Evolutionary conservation across 1,284 basidiomycete species (phyloP).

Genomic region (Fistulina hepatica): DNA sequence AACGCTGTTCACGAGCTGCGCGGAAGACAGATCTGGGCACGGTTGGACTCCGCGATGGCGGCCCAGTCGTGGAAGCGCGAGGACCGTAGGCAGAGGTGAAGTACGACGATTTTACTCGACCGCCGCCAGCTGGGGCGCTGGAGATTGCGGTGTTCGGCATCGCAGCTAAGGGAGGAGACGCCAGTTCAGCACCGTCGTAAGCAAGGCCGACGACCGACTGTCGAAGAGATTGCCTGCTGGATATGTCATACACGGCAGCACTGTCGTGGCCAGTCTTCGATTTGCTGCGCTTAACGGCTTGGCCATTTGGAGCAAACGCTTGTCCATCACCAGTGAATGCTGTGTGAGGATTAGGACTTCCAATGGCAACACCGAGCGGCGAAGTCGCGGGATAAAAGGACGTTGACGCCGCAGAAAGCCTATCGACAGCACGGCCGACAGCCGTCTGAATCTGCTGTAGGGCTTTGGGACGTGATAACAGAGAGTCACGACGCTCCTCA

Average conservation of each 20-base stretch:
- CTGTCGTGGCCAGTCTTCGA: constrained; percentile 26
- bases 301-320: constrained; percentile 14
- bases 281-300: constrained; percentile 25
- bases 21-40: constrained; percentile 21
- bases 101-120: constrained; percentile 57
- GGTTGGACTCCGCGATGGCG: constrained; percentile 23
- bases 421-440: constrained; percentile 28
- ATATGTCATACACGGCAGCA: too few species aligned
- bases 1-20: constrained; percentile 28
- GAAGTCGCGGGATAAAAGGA: constrained; percentile 44
- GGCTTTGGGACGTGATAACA: constrained; percentile 17
- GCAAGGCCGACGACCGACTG: constrained; percentile 29
- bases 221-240: constrained; percentile 20
- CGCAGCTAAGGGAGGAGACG: constrained; percentile 30
- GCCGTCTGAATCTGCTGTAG: constrained; percentile 28
- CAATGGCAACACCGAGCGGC: constrained; percentile 36
- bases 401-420: constrained; percentile 40
- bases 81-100: constrained; percentile 46
- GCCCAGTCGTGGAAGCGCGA: constrained; percentile 33
- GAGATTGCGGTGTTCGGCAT: constrained; percentile 22
- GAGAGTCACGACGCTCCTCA: constrained; percentile 13
- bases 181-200: constrained; percentile 44
- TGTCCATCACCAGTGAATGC: constrained; percentile 36
- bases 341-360: constrained; percentile 23
- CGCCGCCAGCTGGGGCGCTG: constrained; percentile 34